Conservation (phyloP, 495 filamentous ascomycete genomes). For the Schizothecium vesticola region DNA sequence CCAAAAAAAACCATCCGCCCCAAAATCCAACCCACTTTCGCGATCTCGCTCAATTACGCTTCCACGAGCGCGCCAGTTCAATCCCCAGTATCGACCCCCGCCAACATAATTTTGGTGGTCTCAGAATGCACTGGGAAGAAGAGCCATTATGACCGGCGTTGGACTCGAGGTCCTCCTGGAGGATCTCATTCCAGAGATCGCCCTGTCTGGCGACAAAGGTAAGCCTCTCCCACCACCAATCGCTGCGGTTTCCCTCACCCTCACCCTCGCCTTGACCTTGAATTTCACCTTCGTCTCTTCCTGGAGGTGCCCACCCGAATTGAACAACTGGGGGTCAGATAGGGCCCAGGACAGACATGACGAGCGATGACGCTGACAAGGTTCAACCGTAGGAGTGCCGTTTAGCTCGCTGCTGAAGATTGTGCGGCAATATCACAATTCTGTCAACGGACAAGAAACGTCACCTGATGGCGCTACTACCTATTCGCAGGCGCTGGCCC, state of each 20-base stretch:
- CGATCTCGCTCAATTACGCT: conserved; percentile 3
- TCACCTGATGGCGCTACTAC: conserved; percentile 4
- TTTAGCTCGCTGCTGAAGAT: conserved; percentile 25
- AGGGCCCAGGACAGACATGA: not conserved
- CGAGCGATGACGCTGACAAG: conserved; percentile 10
- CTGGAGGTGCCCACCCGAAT: not conserved
- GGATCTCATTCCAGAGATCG: conserved; percentile 66
- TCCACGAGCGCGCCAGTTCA: conserved; percentile 23
- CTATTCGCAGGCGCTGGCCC: not conserved
- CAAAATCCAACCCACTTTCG: conserved; percentile 2
- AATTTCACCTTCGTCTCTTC: not conserved
- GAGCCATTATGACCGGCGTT: conserved; percentile 51
- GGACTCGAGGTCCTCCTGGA: conserved; percentile 67
- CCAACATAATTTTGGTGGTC: conserved; percentile 15
- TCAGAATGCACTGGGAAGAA: conserved; percentile 22
- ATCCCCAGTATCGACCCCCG: conserved; percentile 14
- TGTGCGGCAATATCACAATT: conserved; percentile 26
- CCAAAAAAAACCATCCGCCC: conserved; percentile 19
- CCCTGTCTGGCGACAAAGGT: conserved; percentile 63
- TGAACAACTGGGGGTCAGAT: not conserved
- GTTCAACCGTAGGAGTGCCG: conserved; percentile 20
- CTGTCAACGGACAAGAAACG: conserved; percentile 9
- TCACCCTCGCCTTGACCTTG: not conserved
- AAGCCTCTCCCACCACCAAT: conserved; percentile 30
- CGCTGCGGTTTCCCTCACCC: not conserved